Evolutionary conservation across 768 basidiomycete species (phyloP), one percentile per base, ranked within the genome.

Genomic region (Podaxis sp.): DNA sequence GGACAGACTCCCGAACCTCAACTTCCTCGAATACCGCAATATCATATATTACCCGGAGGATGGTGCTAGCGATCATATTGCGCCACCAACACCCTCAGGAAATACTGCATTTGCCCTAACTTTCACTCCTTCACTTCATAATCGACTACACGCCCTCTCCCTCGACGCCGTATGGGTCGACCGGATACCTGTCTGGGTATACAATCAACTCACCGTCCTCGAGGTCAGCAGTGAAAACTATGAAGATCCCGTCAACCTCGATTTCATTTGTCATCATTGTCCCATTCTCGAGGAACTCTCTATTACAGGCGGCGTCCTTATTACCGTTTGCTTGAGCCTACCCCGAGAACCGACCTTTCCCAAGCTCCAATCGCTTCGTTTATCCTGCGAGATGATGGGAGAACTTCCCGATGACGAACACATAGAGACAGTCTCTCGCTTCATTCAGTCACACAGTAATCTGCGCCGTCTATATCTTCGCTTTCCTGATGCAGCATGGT

Each of bases 391-490:
- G 48, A 38, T 57, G 53, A 30, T 67, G 63, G 62, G 60, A 57
- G n/a, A 59, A 57, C 26, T 63, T 46, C 22, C 62, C n/a, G 63
- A 52, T 17, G 64, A 70, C 46, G 65, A 66, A 11, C 59, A 69
- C 13, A 44, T 69, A 8, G 61, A 63, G 12, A 62, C 68, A 19
- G 65, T 79, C 9, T 69, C 66, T 39, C 67, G 66, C 3, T 79
- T 80, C 65, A 70, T 79, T n/a, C 66, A 67, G 48, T 69, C 65
- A 39, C 74, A 74, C 7, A 28, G 51, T 1, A 63, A 49, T 7
- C 57, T 79, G 33, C 69, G 76, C 52, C 69, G 77, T 46, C 66
- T 79, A 11, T 77, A 75, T 55, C 63, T 80, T 8, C 75, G 77
- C 26, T 66, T 79, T 40, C 74, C 74, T 0, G 71, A 61, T 22